Evolutionary conservation across 2,329 filamentous ascomycete genomes (phyloP).

Genomic region (Phialophora chinensis): DNA sequence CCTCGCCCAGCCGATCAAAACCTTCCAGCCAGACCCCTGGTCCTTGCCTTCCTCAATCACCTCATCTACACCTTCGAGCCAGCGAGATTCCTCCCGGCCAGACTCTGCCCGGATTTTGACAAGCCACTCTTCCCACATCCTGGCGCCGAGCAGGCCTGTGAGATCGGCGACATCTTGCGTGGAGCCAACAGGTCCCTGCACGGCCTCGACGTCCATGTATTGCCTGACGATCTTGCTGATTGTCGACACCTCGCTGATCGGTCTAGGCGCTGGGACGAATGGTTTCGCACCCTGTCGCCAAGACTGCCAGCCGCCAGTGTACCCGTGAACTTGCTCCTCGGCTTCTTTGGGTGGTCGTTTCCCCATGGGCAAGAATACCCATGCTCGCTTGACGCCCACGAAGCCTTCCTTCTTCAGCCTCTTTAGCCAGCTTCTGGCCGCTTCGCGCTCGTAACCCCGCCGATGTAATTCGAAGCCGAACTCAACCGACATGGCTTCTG

Average conservation of each 20-base stretch:
- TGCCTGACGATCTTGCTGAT: slow-evolving; percentile 40
- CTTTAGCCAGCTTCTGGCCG: slow-evolving; percentile 79
- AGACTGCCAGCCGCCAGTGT: slow-evolving; percentile 54
- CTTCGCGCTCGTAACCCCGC: slow-evolving; percentile 83
- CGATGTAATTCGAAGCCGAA: slow-evolving; percentile 90
- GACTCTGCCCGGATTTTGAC: slow-evolving; percentile 83
- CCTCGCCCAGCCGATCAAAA: slow-evolving; percentile 64
- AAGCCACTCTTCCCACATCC: slow-evolving; percentile 97
- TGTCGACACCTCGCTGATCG: slow-evolving; percentile 38
- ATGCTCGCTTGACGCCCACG: slow-evolving; percentile 78
- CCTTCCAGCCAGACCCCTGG: slow-evolving; percentile 64
- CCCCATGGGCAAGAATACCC: slow-evolving; percentile 88
- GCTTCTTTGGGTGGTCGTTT: slow-evolving; percentile 44
- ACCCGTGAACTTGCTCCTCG: slow-evolving; percentile 36
- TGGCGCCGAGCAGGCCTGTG: slow-evolving; percentile 81
- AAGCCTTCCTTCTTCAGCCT: slow-evolving; percentile 79
- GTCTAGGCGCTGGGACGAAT: slow-evolving; percentile 39
- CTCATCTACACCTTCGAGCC: slow-evolving; percentile 60
- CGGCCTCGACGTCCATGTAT: slow-evolving; percentile 62
- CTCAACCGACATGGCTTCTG: slow-evolving; percentile 83
- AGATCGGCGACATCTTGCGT: slow-evolving; percentile 75
- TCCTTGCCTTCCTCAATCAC: slow-evolving; percentile 67
- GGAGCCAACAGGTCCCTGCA: slow-evolving; percentile 63
- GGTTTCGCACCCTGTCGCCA: slow-evolving; percentile 37
- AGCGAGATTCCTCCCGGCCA: slow-evolving; percentile 62